These are phyloP conservation scores for Erodium chrysanthum DNA, from an alignment of 441 rosid species.

Conservation along the genomic window DNA sequence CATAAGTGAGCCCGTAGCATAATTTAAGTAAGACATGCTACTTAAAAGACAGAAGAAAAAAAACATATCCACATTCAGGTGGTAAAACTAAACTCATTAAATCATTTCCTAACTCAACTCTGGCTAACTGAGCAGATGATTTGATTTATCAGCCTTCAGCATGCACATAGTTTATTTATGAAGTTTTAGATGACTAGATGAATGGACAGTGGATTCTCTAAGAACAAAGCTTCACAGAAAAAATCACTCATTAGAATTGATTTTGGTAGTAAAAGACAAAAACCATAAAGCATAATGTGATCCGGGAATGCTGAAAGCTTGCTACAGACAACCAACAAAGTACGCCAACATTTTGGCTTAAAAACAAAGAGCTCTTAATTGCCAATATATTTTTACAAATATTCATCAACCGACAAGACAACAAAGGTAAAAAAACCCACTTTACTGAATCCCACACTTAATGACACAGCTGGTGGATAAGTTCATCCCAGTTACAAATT, in stretches of 20 bases:
- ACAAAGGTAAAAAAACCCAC: background rate
- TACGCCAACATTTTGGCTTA: background rate
- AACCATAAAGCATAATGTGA: background rate
- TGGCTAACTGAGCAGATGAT: background rate
- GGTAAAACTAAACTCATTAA: background rate
- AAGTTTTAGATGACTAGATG: background rate
- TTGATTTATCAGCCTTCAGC: background rate
- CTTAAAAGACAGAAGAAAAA: background rate
- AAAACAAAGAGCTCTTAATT: background rate
- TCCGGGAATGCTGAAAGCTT: background rate
- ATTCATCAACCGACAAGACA: background rate
- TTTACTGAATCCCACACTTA: background rate
- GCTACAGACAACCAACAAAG: background rate
- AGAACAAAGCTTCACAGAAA: background rate
- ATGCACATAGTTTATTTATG: background rate
- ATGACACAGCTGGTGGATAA: background rate
- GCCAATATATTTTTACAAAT: background rate
- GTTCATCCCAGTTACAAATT: background rate
- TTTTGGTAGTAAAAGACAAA: background rate
- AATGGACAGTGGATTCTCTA: background rate
- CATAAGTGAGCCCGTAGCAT: background rate
- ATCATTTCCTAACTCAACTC: background rate
- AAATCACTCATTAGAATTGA: background rate
- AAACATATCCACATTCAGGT: background rate
- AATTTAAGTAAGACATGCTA: background rate